Conservation (phyloP, 140 eudicot genomes). For the Erigeron philadelphicus region DNA sequence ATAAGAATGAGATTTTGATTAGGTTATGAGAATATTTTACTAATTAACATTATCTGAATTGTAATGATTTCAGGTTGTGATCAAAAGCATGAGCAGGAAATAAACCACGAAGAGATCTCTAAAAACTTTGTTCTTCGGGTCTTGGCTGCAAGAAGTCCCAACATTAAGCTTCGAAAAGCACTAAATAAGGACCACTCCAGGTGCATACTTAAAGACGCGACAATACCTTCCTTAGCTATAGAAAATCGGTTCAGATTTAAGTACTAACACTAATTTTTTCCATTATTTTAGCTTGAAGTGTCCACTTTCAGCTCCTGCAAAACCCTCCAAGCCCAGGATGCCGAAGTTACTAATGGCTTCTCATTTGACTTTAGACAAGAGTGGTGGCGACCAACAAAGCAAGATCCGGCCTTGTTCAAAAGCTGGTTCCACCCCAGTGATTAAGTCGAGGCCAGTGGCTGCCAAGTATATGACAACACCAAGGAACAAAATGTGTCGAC, state of each 20-base stretch:
- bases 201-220: slow-evolving; percentile 26
- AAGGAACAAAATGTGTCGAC: slow-evolving; percentile 55
- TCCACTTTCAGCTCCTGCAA: slow-evolving; percentile 91
- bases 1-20: neutral
- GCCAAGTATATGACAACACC: slow-evolving; percentile 96
- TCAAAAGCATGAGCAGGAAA: slow-evolving; percentile 85
- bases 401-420: slow-evolving; percentile 36
- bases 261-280: slow-evolving; percentile 10
- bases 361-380: slow-evolving; percentile 49
- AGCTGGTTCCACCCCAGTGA: slow-evolving; percentile 49
- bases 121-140: slow-evolving; percentile 88
- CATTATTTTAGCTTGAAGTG: slow-evolving; percentile 39
- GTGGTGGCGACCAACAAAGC: slow-evolving; percentile 33
- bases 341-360: slow-evolving; percentile 51
- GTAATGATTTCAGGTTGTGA: slow-evolving; percentile 54
- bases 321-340: slow-evolving; percentile 62
- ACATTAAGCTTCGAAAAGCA: slow-evolving; percentile 54
- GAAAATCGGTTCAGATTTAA: neutral
- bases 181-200: slow-evolving; percentile 49
- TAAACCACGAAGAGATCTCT: slow-evolving; percentile 71
- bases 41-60: slow-evolving; percentile 14
- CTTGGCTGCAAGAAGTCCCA: slow-evolving; percentile 98
- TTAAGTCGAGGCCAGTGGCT: slow-evolving; percentile 62
- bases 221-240: slow-evolving; percentile 3
- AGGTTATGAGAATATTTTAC: neutral